A percentile compares a stretch with the other conserved stretches of the same genome.
Evolutionary conservation across 2,329 filamentous ascomycete genomes (phyloP).

Genomic region (Zymoseptoria passerinii): DNA sequence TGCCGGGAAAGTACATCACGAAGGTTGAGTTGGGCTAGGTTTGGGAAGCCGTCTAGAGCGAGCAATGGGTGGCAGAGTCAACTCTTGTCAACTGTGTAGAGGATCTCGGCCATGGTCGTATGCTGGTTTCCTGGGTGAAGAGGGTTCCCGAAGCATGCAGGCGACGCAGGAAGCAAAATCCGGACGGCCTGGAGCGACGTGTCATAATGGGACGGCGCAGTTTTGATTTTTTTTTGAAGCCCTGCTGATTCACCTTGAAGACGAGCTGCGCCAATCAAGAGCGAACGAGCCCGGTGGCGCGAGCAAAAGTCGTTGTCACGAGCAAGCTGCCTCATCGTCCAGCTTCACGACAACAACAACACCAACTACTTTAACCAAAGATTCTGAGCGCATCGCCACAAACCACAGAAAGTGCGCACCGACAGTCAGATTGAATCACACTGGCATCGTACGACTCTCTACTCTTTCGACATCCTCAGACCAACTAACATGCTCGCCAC

Average conservation of each 20-base stretch:
- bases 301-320: not conserved
- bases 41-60: constrained; percentile 32
- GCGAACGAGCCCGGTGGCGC: not conserved
- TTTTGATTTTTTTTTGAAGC: not conserved
- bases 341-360: not conserved
- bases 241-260: not conserved
- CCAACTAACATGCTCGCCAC: not conserved
- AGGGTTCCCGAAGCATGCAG: too few relatives aligned
- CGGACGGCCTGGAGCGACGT: not conserved
- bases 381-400: not conserved
- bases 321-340: not conserved
- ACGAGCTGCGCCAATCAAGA: not conserved
- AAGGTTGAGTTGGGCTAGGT: constrained; percentile 67
- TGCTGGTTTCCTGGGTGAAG: not conserved
- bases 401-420: not conserved
- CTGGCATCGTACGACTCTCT: not conserved
- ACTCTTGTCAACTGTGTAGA: not conserved
- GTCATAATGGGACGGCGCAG: not conserved
- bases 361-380: not conserved
- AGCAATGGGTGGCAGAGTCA: constrained; percentile 38
- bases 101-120: not conserved
- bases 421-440: not conserved
- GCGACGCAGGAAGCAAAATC: not conserved
- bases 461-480: not conserved
- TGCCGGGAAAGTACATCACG: constrained; percentile 76